Percentiles rank a stretch among this genome's conserved stretches.
These are phyloP conservation scores for Orychophragmus violaceus DNA, from an alignment of 345 rosid genomes.

Conservation along the genomic window DNA sequence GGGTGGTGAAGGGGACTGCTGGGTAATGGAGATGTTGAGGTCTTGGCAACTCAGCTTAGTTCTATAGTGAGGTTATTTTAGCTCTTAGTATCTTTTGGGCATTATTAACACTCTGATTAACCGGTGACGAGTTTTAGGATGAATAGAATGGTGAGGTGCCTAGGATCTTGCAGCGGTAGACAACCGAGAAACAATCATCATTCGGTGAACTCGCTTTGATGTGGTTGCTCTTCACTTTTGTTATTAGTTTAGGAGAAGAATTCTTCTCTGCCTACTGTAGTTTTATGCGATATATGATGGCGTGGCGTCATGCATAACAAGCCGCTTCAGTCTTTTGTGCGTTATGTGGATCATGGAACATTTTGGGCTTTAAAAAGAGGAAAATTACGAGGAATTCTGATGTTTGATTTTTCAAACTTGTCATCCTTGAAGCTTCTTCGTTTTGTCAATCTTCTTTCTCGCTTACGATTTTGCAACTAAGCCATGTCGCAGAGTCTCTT, in stretches of 20 bases:
- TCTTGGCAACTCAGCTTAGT: constrained; percentile 87
- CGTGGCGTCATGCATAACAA: constrained; percentile 74
- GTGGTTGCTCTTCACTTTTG: constrained; percentile 36
- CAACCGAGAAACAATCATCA: constrained; percentile 95
- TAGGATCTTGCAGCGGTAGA: constrained; percentile 81
- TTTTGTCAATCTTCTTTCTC: constrained; percentile 86
- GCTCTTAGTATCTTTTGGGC: constrained; percentile 3
- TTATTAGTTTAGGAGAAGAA: not conserved
- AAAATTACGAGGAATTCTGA: constrained; percentile 93
- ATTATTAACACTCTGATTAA: constrained; percentile 18
- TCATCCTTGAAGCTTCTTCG: constrained; percentile 89
- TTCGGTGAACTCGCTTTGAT: constrained; percentile 97
- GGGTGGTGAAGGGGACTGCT: constrained; percentile 99
- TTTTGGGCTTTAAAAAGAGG: constrained; percentile 95
- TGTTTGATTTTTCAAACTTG: constrained; percentile 87
- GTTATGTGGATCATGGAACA: constrained; percentile 81
- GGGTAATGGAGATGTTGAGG: constrained; percentile 96
- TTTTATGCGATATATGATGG: not conserved
- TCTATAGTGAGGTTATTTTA: constrained; percentile 3
- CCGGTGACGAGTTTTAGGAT: constrained; percentile 47
- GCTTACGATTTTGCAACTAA: constrained; percentile 92
- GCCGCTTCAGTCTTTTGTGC: constrained; percentile 96
- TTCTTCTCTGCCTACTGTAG: constrained; percentile 6
- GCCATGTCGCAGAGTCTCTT: constrained; percentile 82
- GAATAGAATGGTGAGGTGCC: constrained; percentile 75